phyloP scores from a whole-genome alignment of 2,329 filamentous ascomycete species.

The Elsinoe perseae region DNA sequence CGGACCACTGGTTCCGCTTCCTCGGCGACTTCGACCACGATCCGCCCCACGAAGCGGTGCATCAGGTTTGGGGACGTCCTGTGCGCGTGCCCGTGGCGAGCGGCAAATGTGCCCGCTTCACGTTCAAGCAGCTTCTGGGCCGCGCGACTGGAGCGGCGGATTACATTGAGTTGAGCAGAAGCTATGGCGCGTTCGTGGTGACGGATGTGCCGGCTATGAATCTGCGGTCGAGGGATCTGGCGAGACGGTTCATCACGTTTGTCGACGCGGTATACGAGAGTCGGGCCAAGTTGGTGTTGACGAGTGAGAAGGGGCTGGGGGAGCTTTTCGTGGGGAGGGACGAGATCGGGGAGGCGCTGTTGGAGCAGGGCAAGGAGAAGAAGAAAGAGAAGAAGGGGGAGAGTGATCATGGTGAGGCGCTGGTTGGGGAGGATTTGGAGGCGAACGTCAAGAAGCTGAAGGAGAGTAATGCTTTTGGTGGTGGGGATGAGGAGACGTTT shows the following conservation, averaged over 20 bases:
- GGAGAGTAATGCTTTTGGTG: constrained; percentile 69
- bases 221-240: constrained; percentile 74
- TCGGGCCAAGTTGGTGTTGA: constrained; percentile 90
- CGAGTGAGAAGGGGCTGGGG: constrained; percentile 73
- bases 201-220: constrained; percentile 92
- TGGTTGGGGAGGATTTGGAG: constrained; percentile 79
- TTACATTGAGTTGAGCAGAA: constrained; percentile 82
- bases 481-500: constrained; percentile 91
- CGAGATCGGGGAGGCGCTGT: constrained; percentile 41
- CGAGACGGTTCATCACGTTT: constrained; percentile 91
- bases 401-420: constrained; percentile 81
- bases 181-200: constrained; percentile 87
- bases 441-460: constrained; percentile 79
- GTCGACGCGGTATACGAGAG: constrained; percentile 93
- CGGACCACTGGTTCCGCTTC: constrained; percentile 92
- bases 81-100: constrained; percentile 82
- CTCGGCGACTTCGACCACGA: constrained; percentile 72
- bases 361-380: constrained; percentile 23
- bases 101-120: constrained; percentile 82
- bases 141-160: constrained; percentile 89
- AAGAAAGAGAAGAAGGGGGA: constrained; percentile 62
- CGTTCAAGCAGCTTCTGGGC: constrained; percentile 85
- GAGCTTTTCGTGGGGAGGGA: constrained; percentile 59
- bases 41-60: constrained; percentile 68
- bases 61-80: constrained; percentile 86